These are phyloP conservation scores for Austropuccinia psidii DNA, from an alignment of 1,284 basidiomycete genomes.

Conservation along the genomic window DNA sequence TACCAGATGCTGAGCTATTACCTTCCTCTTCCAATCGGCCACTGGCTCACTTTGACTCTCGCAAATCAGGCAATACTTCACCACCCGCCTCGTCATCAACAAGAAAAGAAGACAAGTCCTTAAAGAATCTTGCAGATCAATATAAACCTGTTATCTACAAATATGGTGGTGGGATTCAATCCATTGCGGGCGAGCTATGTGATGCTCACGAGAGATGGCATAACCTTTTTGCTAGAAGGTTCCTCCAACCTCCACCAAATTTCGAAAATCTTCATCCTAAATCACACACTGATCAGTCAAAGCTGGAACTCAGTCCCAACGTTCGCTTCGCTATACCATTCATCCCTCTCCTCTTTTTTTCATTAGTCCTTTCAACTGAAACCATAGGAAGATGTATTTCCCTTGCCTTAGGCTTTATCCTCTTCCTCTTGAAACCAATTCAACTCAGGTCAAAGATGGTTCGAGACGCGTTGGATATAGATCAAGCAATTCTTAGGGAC, in stretches of 20 bases:
- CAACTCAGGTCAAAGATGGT: background rate
- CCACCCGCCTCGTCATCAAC: background rate
- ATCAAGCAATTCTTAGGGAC: conserved; percentile 22
- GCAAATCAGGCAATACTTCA: too few relatives aligned
- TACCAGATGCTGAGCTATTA: background rate
- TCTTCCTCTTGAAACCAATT: conserved; percentile 29
- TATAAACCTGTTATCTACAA: conserved; percentile 28
- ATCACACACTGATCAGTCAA: background rate
- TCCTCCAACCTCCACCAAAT: conserved; percentile 11
- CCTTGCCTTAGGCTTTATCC: conserved; percentile 1
- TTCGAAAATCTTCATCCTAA: background rate
- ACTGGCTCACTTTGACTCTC: too few relatives aligned
- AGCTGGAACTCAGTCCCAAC: conserved; percentile 14
- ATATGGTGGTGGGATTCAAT: conserved; percentile 31
- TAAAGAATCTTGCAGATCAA: background rate
- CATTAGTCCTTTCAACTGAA: conserved; percentile 24
- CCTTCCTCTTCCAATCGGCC: background rate
- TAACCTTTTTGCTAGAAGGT: conserved; percentile 22
- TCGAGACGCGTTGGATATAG: conserved; percentile 17
- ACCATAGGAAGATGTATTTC: background rate
- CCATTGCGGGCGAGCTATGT: conserved; percentile 18
- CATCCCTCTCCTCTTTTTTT: background rate
- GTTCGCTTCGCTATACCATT: conserved; percentile 11
- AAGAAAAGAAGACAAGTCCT: background rate
- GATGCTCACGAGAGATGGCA: conserved; percentile 20